These are phyloP conservation scores for Jacaranda copaia DNA, from an alignment of 257 asterid species.

Conservation along the genomic window DNA sequence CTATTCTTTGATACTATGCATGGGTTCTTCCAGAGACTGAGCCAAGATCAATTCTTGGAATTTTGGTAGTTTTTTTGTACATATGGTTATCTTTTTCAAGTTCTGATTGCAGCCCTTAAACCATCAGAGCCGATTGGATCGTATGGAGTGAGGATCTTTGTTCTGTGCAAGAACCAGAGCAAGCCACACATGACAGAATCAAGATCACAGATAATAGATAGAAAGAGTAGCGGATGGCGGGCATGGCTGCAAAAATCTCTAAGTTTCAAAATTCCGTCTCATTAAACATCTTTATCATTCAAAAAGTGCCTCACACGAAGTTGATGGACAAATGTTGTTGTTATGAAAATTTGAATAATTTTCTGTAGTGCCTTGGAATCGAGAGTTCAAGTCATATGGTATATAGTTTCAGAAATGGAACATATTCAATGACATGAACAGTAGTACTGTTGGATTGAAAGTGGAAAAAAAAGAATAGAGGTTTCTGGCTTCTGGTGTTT, in stretches of 20 bases:
- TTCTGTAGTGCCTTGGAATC: no score
- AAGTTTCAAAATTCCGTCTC: conserved; percentile 46
- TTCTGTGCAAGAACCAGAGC: conserved; percentile 57
- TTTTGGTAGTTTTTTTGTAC: neutral
- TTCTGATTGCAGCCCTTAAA: conserved; percentile 51
- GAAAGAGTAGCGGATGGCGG: conserved; percentile 48
- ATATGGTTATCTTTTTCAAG: neutral
- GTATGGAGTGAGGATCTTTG: conserved; percentile 58
- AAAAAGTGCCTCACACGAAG: no score
- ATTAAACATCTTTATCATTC: neutral
- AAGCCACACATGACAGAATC: conserved; percentile 40
- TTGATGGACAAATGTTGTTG: neutral
- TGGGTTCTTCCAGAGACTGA: no score
- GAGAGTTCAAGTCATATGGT: no score
- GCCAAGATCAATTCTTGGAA: neutral
- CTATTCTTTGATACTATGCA: no score
- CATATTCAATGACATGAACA: no score
- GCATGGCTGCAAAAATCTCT: conserved; percentile 59
- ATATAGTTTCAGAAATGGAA: no score
- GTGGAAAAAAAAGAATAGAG: no score
- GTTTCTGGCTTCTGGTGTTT: no score
- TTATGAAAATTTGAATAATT: no score
- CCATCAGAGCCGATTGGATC: conserved; percentile 55
- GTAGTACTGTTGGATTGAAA: no score
- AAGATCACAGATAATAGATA: conserved; percentile 28